A percentile compares a stretch with the other conserved stretches of the same genome.
phyloP scores from a whole-genome alignment of 2,329 filamentous ascomycete genomes.

The Taxawa tesnikishii region DNA sequence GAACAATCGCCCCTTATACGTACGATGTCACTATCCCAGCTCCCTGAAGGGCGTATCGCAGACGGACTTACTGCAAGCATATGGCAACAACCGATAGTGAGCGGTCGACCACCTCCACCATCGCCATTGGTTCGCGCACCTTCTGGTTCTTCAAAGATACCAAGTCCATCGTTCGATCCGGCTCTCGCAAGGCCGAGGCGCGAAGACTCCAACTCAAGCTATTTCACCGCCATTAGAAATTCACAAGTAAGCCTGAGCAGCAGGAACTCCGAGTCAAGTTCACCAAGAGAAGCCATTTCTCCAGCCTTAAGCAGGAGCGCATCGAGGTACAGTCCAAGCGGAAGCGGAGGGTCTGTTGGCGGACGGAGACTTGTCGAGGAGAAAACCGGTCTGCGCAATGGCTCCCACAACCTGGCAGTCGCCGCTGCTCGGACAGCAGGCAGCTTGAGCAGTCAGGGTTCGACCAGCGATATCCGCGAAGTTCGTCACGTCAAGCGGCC shows the following conservation, averaged over 20 bases:
- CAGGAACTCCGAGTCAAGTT: conserved; percentile 15
- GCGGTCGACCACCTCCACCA: background rate
- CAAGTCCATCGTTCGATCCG: conserved; percentile 25
- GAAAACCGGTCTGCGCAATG: conserved; percentile 2
- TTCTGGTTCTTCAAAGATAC: conserved; percentile 24
- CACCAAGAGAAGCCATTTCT: background rate
- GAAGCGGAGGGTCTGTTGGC: background rate
- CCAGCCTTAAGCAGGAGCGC: background rate
- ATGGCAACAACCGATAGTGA: too few relatives aligned
- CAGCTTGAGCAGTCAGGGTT: background rate
- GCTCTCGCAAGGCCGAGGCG: conserved; percentile 21
- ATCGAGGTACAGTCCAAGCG: conserved; percentile 1
- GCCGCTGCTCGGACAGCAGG: conserved; percentile 2
- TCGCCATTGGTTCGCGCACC: background rate
- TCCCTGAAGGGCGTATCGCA: too few relatives aligned
- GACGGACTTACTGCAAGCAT: too few relatives aligned
- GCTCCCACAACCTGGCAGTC: conserved; percentile 3
- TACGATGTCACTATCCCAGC: background rate
- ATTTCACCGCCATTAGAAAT: conserved; percentile 17
- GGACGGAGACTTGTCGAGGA: background rate
- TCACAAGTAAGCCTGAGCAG: conserved; percentile 14
- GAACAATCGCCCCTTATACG: background rate
- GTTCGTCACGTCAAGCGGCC: background rate
- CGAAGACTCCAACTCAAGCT: conserved; percentile 24
- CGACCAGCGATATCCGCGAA: background rate